Evolutionary conservation across 108 stramenopile species (phyloP).

Genomic region (Fragilaria crotonensis): DNA sequence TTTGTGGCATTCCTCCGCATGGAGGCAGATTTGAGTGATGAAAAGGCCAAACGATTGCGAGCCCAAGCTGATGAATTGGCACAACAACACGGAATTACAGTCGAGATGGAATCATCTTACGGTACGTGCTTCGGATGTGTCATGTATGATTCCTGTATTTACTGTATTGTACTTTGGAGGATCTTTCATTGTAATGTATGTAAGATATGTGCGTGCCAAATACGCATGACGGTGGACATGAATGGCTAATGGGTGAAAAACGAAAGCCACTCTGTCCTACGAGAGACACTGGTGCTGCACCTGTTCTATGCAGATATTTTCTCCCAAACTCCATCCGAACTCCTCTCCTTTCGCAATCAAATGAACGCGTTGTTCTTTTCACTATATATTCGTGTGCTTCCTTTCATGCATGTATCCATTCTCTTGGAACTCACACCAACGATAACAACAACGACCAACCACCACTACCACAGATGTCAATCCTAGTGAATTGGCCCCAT

Average conservation of each 20-base stretch:
- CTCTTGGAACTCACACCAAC: neutral
- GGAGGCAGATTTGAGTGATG: slow-evolving; percentile 36
- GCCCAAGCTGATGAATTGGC: slow-evolving; percentile 27
- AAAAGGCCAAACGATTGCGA: slow-evolving; percentile 28
- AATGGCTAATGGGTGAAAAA: too few species aligned
- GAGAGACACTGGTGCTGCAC: too few species aligned
- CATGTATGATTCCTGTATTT: neutral
- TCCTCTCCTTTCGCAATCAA: neutral
- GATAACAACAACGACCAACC: too few species aligned
- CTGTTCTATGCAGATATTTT: too few species aligned
- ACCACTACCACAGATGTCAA: slow-evolving; percentile 6
- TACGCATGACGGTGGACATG: too few species aligned
- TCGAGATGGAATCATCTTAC: slow-evolving; percentile 14
- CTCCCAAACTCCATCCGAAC: neutral
- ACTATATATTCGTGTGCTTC: neutral
- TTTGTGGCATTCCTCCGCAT: too few species aligned
- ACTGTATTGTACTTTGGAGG: neutral
- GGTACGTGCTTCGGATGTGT: slow-evolving; percentile 14
- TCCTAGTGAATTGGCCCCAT: slow-evolving; percentile 26
- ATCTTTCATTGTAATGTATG: too few species aligned
- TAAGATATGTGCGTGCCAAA: too few species aligned
- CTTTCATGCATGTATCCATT: neutral
- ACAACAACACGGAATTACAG: slow-evolving; percentile 22
- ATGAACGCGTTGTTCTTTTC: neutral
- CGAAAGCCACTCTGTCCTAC: too few species aligned